A percentile compares a stretch with the other conserved stretches of the same genome.
These are phyloP conservation scores for Entomortierella chlamydospora DNA, from an alignment of 192 early-diverging fungal genomes.

Conservation along the genomic window DNA sequence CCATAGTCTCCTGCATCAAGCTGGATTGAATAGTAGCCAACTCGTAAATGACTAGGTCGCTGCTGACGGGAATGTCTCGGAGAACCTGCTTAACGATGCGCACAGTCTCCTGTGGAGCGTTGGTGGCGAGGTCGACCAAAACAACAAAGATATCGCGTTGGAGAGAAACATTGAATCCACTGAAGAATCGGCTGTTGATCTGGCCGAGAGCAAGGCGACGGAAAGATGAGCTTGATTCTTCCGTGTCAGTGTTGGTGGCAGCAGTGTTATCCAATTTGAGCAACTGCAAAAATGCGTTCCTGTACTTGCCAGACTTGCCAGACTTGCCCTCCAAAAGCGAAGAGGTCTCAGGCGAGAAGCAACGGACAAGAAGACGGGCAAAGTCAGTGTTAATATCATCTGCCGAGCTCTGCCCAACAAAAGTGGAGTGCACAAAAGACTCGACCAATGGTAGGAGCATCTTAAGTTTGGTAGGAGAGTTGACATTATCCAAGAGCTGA, in stretches of 20 bases:
- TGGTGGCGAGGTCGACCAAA: conserved; percentile 64
- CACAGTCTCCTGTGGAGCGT: conserved; percentile 61
- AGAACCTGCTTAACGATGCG: conserved; percentile 61
- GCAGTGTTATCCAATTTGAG: conserved; percentile 56
- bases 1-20: conserved; percentile 30
- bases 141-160: conserved; percentile 63
- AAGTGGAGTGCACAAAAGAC: conserved; percentile 53
- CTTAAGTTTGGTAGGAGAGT: conserved; percentile 69
- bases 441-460: conserved; percentile 72
- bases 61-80: conserved; percentile 48
- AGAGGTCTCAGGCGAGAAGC: conserved; percentile 62
- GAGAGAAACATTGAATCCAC: conserved; percentile 37
- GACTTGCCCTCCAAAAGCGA: conserved; percentile 61
- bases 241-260: conserved; percentile 50
- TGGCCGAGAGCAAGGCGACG: conserved; percentile 60
- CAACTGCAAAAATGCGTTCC: conserved; percentile 60
- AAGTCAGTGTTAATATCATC: conserved; percentile 43
- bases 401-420: conserved; percentile 22
- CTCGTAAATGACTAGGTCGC: conserved; percentile 45
- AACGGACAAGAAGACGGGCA: conserved; percentile 61
- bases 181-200: conserved; percentile 57
- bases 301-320: conserved; percentile 61
- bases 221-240: conserved; percentile 57
- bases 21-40: conserved; percentile 39
- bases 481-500: conserved; percentile 57